Evolutionary conservation across 2,329 filamentous ascomycete genomes (phyloP).

Genomic region (Podosphaera xanthii): DNA sequence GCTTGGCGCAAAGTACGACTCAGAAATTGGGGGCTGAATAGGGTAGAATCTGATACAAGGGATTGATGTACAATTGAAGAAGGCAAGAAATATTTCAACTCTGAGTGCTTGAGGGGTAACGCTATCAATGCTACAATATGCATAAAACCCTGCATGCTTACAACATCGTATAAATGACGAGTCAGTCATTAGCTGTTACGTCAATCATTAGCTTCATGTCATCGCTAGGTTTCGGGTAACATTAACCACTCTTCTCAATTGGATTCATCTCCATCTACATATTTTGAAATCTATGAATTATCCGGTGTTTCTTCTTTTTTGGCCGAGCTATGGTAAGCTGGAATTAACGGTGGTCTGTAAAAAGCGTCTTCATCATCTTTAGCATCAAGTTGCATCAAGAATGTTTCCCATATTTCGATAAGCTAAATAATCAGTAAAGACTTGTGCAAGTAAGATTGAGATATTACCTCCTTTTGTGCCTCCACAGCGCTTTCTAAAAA

Average conservation of each 20-base stretch:
- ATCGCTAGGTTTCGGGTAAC: too few species aligned
- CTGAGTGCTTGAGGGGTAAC: not conserved
- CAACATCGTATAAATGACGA: not conserved
- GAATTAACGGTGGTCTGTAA: slow-evolving; percentile 29
- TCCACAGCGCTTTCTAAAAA: slow-evolving; percentile 93
- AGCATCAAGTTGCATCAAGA: slow-evolving; percentile 82
- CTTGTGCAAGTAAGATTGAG: too few species aligned
- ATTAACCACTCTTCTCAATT: not conserved
- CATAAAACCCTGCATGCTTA: not conserved
- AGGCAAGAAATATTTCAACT: not conserved
- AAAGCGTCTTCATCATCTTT: slow-evolving; percentile 62
- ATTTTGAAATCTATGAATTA: not conserved
- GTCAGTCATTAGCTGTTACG: not conserved
- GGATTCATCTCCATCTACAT: not conserved
- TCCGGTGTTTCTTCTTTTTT: not conserved
- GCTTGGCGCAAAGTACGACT: not conserved
- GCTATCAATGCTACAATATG: not conserved
- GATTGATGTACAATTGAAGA: not conserved
- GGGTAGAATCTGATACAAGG: not conserved
- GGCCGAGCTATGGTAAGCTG: not conserved
- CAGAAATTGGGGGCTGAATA: not conserved
- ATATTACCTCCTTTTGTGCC: slow-evolving; percentile 82
- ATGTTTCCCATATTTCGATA: slow-evolving; percentile 93
- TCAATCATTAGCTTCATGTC: not conserved
- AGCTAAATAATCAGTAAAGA: slow-evolving; percentile 19